phyloP scores from a whole-genome alignment of 108 stramenopile species.

The Pseudonitzschia delicatissima region DNA sequence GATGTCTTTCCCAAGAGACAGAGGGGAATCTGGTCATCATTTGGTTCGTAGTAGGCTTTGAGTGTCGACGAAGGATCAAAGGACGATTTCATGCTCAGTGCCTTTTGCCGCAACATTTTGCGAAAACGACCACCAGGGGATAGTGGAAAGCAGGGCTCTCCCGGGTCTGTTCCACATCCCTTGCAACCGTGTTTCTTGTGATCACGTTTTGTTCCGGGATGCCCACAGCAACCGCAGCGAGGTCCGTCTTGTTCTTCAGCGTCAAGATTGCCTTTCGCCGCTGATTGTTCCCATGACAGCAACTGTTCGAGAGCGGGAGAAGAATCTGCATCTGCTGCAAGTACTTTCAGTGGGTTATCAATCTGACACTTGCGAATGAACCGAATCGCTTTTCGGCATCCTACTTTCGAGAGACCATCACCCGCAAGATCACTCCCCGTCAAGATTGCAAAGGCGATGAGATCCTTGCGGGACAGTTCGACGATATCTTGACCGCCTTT shows the following conservation, averaged over 20 bases:
- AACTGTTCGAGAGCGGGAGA: conserved; percentile 51
- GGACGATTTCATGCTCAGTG: conserved; percentile 33
- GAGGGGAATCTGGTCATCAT: conserved; percentile 59
- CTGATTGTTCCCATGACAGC: conserved; percentile 45
- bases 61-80: conserved; percentile 54
- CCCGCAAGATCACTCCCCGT: conserved; percentile 78
- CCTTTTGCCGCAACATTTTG: conserved; percentile 47
- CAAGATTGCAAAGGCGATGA: conserved; percentile 74
- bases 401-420: conserved; percentile 61
- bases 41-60: conserved; percentile 58
- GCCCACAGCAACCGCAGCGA: conserved; percentile 59
- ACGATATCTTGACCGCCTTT: conserved; percentile 25
- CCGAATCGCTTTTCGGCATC: conserved; percentile 68
- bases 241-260: not conserved
- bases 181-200: conserved; percentile 74
- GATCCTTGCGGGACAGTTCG: conserved; percentile 50
- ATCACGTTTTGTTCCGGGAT: conserved; percentile 52
- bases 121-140: conserved; percentile 54
- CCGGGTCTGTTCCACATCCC: conserved; percentile 72
- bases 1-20: conserved; percentile 26
- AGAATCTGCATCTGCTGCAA: conserved; percentile 26
- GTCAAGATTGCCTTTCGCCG: not conserved
- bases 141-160: conserved; percentile 60
- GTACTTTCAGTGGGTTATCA: conserved; percentile 45
- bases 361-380: conserved; percentile 65